Evolutionary conservation across 352 stramenopile species (phyloP), one percentile per base, ranked within the genome.

Genomic region (Phytophthora lateralis): DNA sequence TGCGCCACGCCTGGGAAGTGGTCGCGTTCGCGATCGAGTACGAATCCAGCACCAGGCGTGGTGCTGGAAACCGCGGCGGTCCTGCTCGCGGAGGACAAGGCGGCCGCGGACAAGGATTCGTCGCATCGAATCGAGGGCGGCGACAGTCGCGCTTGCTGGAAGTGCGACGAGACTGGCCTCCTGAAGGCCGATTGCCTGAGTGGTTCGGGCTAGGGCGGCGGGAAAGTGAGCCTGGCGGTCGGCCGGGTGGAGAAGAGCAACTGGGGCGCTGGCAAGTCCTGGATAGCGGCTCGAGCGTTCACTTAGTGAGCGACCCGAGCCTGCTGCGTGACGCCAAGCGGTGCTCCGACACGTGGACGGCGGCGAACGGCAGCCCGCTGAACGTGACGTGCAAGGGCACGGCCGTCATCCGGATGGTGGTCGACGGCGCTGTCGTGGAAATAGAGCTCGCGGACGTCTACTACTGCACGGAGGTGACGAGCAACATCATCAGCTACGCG

Each of bases 1-100:
- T 41, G 34, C 12, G 15, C 3, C 52, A 60, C 11, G 52, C 42
- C 17, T 60, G 30, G 42, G 50, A 49, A 4, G 7, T 60, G 11
- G 41, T 17, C 17, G 52, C 26, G 8, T 60, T 60, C 44, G 41
- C 41, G 4, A 39, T 34, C 17, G 45, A 32, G n/a, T 7, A 41
- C 34, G 34, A 41, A 15, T 15, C 9, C 6, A 41, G 34, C 26
- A 29, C 6, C 26, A 29, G 26, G 26, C 26, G 26, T 29, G 26
- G 26, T 29, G 26, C 26, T 29, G 26, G 26, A 29, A 29, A 29
- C 26, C 26, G 26, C 26, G 6, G 26, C 6, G 26, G 26, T 29
- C 2, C 26, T 29, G 26, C 26, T 41, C 14, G 34, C 2, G 2
- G 15, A 41, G 34, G 15, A 17, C 34, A 41, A 35, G 26, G 10